Evolutionary conservation across 1,284 basidiomycete species (phyloP).

Genomic region (Leccinum subrobustum): DNA sequence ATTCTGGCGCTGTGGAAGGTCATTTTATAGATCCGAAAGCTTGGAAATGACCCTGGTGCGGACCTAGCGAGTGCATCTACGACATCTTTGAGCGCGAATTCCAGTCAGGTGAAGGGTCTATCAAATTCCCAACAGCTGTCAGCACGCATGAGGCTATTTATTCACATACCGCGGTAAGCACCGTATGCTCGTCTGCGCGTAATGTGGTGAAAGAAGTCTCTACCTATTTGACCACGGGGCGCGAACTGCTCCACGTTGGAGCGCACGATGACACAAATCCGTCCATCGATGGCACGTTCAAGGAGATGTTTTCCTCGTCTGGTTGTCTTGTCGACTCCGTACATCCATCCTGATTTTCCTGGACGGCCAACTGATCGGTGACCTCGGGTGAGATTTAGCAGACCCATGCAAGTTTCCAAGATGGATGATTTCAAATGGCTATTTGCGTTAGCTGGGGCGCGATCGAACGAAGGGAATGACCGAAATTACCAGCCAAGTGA

Average conservation of each 20-base stretch:
- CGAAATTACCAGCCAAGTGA: conserved; percentile 1
- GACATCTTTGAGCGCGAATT: neutral
- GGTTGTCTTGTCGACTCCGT: neutral
- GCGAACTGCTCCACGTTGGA: neutral
- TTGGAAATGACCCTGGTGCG: neutral
- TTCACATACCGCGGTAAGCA: neutral
- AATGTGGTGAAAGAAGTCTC: neutral
- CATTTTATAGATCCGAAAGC: neutral
- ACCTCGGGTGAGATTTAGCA: neutral
- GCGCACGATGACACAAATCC: neutral
- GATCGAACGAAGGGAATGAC: conserved; percentile 5
- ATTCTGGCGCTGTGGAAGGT: neutral
- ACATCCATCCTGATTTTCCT: neutral
- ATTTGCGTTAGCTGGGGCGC: neutral
- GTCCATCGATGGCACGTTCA: neutral
- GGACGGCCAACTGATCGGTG: conserved; percentile 1
- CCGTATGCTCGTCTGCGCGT: neutral
- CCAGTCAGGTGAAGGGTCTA: neutral
- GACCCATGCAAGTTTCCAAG: neutral
- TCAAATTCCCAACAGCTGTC: neutral
- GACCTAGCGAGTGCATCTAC: conserved; percentile 10
- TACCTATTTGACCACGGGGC: neutral
- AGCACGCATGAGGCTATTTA: neutral
- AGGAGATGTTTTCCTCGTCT: neutral
- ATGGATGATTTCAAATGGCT: conserved; percentile 3